Evolutionary conservation across 1,139 yeast genomes (phyloP), one percentile per base, ranked within the genome.

Genomic region (Saccharomyces pastorianus): DNA sequence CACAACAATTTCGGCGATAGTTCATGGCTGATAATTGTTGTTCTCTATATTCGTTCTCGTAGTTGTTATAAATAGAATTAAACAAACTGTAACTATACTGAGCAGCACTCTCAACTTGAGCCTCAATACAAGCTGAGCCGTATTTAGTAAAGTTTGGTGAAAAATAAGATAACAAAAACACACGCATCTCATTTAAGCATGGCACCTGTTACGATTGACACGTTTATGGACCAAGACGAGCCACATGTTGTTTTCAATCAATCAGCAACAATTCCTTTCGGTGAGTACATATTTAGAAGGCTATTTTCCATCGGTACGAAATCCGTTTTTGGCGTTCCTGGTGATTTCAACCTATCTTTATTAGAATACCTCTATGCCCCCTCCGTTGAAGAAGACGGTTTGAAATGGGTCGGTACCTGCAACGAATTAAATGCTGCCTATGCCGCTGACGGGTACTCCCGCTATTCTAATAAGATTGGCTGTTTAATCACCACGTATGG

Each of bases 381-480:
- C 4, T 51, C 57, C 4, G 53, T 61, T 26, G 32, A 57, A 4
- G 50, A 52, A 46, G 65, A 50, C 58, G 61, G 62, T 64, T 65
- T 58, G 68, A 58, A 60, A 55, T 68, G 82, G 71, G 68, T 77
- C 55, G 79, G 81, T 49, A 77, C 76, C 51, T 83, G 86, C 66
- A 84, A 84, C 64, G 82, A 78, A 60, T 63, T 78, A 55, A 78
- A 78, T 62, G 76, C 80, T 7, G 86, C 85, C 25, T 83, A 83
- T 61, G 76, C 84, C 6, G 85, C 84, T 11, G 88, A 83, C 63
- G 89, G 88, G 1, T 84, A 83, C 67, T 78, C 86, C 27, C 76
- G 89, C 58, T 78, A 81, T 60, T 81, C 82, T 58, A 76, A 81
- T 25, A 80, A 83, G 2, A 72, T 82, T 56, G 81, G 81, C 23